phyloP scores from a whole-genome alignment of 495 filamentous ascomycete species.

The Penicillium canescens region DNA sequence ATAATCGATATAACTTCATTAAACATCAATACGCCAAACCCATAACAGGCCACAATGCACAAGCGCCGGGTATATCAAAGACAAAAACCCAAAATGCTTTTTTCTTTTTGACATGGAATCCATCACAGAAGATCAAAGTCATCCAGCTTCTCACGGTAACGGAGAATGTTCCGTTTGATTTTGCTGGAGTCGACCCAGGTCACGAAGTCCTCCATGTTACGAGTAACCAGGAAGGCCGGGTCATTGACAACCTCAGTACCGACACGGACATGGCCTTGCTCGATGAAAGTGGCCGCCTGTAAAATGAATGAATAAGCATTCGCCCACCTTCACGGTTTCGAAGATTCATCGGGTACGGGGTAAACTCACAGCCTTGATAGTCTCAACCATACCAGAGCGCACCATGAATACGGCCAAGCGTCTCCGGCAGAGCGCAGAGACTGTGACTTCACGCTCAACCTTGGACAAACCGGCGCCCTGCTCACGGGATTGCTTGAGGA shows the following conservation, averaged over 20 bases:
- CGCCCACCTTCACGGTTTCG: no score
- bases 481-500: constrained; percentile 65
- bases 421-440: constrained; percentile 77
- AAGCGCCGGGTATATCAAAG: constrained; percentile 33
- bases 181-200: constrained; percentile 96
- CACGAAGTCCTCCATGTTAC: constrained; percentile 93
- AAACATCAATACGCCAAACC: constrained; percentile 18
- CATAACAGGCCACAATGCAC: constrained; percentile 19
- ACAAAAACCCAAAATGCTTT: constrained; percentile 26
- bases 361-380: constrained; percentile 59
- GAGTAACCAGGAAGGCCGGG: constrained; percentile 54
- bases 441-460: constrained; percentile 85
- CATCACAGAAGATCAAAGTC: constrained; percentile 86
- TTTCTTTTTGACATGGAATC: neutral
- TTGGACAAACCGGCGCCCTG: constrained; percentile 63
- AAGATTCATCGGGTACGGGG: no score
- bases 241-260: constrained; percentile 90
- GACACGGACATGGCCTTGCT: constrained; percentile 94
- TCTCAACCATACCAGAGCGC: constrained; percentile 84
- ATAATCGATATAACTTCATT: constrained; percentile 3
- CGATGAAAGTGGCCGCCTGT: constrained; percentile 76
- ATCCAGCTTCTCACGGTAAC: constrained; percentile 91
- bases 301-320: constrained; percentile 4
- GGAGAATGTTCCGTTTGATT: constrained; percentile 93
- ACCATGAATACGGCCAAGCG: constrained; percentile 87